Evolutionary conservation across 2,329 filamentous ascomycete genomes (phyloP).

Genomic region (Aspergillus uvarum): DNA sequence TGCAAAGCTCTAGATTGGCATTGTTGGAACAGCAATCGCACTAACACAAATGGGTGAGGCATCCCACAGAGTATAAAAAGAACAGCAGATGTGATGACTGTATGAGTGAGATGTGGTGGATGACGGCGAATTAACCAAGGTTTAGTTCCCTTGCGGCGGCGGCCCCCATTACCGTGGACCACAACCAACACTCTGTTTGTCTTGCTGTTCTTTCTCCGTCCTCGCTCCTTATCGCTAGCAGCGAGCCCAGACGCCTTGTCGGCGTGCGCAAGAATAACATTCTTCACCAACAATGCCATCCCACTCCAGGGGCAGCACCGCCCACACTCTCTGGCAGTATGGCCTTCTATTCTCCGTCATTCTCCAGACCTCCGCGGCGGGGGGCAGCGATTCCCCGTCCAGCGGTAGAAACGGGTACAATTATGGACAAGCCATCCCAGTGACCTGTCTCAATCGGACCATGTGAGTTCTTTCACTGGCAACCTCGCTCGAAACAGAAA

Average conservation of each 20-base stretch:
- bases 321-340: slow-evolving; percentile 10
- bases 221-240: not conserved
- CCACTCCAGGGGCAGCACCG: slow-evolving; percentile 3
- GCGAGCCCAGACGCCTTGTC: slow-evolving; percentile 4
- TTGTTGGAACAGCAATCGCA: not conserved
- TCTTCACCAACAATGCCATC: slow-evolving; percentile 11
- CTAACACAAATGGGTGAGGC: not conserved
- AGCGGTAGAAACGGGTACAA: slow-evolving; percentile 33
- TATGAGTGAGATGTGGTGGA: not conserved
- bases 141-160: not conserved
- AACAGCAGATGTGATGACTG: not conserved
- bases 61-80: not conserved
- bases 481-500: not conserved
- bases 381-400: slow-evolving; percentile 21
- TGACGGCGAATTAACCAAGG: not conserved
- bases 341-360: slow-evolving; percentile 20
- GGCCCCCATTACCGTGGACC: not conserved
- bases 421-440: slow-evolving; percentile 63
- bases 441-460: slow-evolving; percentile 73
- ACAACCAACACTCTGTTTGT: not conserved
- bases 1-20: not conserved
- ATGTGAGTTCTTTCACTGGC: slow-evolving; percentile 52
- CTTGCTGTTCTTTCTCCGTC: not conserved
- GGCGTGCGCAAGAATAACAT: not conserved
- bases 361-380: slow-evolving; percentile 25